Conservation (phyloP, 495 filamentous ascomycete species). For the Lasiosphaeriaceae sp. region DNA sequence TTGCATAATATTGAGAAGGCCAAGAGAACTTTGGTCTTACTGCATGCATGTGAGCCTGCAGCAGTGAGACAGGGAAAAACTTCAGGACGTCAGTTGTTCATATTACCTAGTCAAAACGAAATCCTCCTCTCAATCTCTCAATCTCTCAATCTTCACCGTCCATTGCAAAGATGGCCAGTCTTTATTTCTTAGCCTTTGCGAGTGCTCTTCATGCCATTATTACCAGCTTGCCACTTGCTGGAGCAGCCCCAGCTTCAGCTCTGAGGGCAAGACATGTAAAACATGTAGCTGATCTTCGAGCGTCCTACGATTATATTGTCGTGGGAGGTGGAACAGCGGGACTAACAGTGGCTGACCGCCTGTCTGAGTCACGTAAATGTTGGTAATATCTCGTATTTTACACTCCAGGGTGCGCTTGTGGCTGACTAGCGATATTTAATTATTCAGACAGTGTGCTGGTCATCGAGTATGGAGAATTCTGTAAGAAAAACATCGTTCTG, state of each 20-base stretch:
- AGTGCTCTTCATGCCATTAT: neutral
- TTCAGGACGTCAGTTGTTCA: too few relatives aligned
- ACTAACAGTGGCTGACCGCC: neutral
- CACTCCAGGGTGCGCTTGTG: neutral
- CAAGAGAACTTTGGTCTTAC: too few relatives aligned
- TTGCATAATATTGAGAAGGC: too few relatives aligned
- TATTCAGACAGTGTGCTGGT: conserved; percentile 10
- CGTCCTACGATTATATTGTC: conserved; percentile 71
- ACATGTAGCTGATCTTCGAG: conserved; percentile 1
- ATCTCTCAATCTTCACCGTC: too few relatives aligned
- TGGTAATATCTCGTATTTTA: too few relatives aligned
- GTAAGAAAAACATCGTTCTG: too few relatives aligned
- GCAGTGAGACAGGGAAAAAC: too few relatives aligned
- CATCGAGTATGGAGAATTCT: neutral
- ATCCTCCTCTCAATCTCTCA: too few relatives aligned
- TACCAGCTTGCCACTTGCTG: neutral
- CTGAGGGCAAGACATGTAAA: neutral
- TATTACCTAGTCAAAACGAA: too few relatives aligned
- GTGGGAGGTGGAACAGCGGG: conserved; percentile 83
- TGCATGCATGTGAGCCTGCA: too few relatives aligned
- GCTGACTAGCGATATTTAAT: conserved; percentile 44
- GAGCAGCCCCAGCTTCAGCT: neutral
- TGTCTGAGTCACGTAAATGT: conserved; percentile 1
- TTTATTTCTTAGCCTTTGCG: neutral
- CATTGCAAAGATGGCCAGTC: too few relatives aligned